Conservation (phyloP, 2,329 filamentous ascomycete genomes). For the Colletotrichum cordylinicola region DNA sequence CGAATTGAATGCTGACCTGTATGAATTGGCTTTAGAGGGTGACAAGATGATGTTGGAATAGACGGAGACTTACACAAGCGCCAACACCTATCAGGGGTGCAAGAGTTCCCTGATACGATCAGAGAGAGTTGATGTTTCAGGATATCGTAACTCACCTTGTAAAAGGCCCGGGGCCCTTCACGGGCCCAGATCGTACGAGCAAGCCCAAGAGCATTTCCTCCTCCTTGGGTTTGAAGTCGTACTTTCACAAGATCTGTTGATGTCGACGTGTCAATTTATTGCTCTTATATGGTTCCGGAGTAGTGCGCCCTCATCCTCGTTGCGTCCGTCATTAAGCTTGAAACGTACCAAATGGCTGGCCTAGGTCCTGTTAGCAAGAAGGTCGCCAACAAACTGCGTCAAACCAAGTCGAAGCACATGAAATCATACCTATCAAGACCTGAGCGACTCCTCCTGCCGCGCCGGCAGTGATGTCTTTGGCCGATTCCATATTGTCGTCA, state of each 20-base stretch:
- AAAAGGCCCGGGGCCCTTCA: not conserved
- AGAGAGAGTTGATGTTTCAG: not conserved
- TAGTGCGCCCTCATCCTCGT: not conserved
- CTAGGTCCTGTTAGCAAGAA: rapidly evolving
- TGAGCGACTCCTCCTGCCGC: not conserved
- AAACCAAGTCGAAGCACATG: too few species aligned
- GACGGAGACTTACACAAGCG: not conserved
- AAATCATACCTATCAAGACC: not conserved
- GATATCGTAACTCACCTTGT: not conserved
- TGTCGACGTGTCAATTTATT: not conserved
- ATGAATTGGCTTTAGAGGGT: not conserved
- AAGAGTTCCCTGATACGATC: not conserved
- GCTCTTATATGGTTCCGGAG: not conserved
- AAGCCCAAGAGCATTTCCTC: not conserved
- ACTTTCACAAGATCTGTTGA: not conserved
- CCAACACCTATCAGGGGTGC: not conserved
- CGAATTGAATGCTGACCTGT: not conserved
- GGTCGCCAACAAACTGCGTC: not conserved
- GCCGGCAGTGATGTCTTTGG: not conserved
- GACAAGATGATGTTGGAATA: not conserved
- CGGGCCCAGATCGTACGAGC: not conserved
- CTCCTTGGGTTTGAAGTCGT: not conserved
- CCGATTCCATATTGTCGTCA: not conserved
- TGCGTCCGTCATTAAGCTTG: not conserved
- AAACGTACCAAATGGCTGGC: not conserved